A percentile compares a stretch with the other conserved stretches of the same genome.
These are phyloP conservation scores for Entomortierella chlamydospora DNA, from an alignment of 192 early-diverging fungal species.

Conservation along the genomic window DNA sequence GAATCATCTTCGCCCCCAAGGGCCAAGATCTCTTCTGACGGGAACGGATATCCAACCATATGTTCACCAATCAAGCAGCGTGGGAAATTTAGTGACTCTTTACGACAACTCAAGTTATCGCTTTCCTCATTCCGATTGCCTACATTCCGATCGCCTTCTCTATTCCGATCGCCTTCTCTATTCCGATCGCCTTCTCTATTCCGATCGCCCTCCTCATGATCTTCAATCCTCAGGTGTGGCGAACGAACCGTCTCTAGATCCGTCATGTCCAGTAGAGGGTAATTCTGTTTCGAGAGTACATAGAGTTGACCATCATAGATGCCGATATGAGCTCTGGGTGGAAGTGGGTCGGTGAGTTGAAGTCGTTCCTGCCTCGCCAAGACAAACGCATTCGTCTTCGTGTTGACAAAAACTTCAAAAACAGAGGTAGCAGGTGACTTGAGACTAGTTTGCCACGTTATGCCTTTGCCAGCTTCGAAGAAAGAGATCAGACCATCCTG, in stretches of 20 bases:
- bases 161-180: no score
- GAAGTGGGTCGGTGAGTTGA: not conserved
- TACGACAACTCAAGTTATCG: no score
- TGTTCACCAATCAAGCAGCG: constrained; percentile 31
- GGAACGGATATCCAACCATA: constrained; percentile 12
- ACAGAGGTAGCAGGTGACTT: constrained; percentile 35
- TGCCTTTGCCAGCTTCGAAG: not conserved
- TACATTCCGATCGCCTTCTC: no score
- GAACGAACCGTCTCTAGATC: not conserved
- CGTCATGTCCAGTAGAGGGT: constrained; percentile 8
- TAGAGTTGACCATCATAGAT: constrained; percentile 28
- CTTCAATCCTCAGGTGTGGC: constrained; percentile 21
- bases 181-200: no score
- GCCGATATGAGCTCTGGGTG: constrained; percentile 20
- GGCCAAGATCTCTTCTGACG: constrained; percentile 11
- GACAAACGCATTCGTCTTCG: not conserved
- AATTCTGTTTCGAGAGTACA: constrained; percentile 40
- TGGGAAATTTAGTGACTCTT: constrained; percentile 12
- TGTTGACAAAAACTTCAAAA: constrained; percentile 28
- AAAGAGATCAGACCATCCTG: constrained; percentile 22
- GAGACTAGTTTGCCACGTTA: constrained; percentile 18
- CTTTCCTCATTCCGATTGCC: no score
- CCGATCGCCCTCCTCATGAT: constrained; percentile 5
- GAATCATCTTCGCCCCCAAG: not conserved
- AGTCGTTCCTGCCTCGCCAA: constrained; percentile 13